Conservation (phyloP, 805 yeast species). For the Blastobotrys attinorum region DNA sequence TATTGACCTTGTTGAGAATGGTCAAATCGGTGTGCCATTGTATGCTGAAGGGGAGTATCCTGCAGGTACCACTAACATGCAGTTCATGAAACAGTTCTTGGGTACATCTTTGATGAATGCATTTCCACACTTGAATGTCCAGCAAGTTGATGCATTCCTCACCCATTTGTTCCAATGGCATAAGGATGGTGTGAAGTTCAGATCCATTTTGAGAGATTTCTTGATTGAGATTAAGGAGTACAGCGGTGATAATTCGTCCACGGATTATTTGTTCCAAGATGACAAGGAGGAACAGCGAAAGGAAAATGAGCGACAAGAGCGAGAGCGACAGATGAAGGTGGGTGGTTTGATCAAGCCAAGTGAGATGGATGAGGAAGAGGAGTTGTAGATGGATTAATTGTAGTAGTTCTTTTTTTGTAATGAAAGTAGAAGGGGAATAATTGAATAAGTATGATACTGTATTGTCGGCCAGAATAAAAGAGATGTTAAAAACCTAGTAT, state of each 20-base stretch:
- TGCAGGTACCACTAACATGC: slow-evolving; percentile 73
- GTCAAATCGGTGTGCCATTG: slow-evolving; percentile 67
- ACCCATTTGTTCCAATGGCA: slow-evolving; percentile 63
- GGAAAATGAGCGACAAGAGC: slow-evolving; percentile 62
- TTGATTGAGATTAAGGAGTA: slow-evolving; percentile 90
- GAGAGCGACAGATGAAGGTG: slow-evolving; percentile 74
- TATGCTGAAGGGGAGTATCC: slow-evolving; percentile 78
- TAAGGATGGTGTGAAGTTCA: slow-evolving; percentile 66
- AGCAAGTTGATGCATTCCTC: slow-evolving; percentile 76
- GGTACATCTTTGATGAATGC: slow-evolving; percentile 77
- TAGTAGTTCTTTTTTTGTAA: too few relatives aligned
- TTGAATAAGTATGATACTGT: too few relatives aligned
- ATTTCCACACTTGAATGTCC: slow-evolving; percentile 83
- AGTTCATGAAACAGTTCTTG: slow-evolving; percentile 70
- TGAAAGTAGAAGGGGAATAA: too few relatives aligned
- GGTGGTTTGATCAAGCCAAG: slow-evolving; percentile 95
- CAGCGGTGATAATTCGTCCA: slow-evolving; percentile 66
- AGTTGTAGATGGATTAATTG: too few relatives aligned
- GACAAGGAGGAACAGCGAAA: slow-evolving; percentile 72
- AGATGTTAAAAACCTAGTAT: too few relatives aligned
- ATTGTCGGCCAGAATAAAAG: too few relatives aligned
- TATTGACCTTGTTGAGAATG: slow-evolving; percentile 72
- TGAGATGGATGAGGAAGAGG: slow-evolving; percentile 87
- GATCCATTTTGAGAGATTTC: slow-evolving; percentile 86
- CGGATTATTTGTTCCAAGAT: slow-evolving; percentile 90